Percentiles rank a stretch among this genome's conserved stretches.
These are phyloP conservation scores for Lactarius hatsudake DNA, from an alignment of 768 basidiomycete genomes.

Conservation along the genomic window DNA sequence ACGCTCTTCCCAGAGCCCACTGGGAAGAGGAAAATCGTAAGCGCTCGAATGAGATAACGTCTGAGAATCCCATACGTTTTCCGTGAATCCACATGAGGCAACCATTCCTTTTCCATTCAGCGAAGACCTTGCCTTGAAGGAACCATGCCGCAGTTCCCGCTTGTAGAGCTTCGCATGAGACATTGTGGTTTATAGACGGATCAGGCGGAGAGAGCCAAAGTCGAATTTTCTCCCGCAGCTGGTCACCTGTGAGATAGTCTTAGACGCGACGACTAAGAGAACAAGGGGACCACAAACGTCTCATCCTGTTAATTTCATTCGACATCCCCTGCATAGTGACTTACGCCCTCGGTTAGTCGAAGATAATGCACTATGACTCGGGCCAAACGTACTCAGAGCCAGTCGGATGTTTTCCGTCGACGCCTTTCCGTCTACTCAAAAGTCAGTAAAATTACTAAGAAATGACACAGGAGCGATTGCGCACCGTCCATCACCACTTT, in stretches of 20 bases:
- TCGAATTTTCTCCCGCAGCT: background rate
- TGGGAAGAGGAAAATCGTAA: background rate
- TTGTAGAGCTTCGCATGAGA: background rate
- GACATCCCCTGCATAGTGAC: slow-evolving; percentile 9
- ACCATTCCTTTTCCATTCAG: slow-evolving; percentile 4
- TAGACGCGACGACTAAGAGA: background rate
- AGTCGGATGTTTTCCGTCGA: background rate
- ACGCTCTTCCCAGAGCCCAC: slow-evolving; percentile 17
- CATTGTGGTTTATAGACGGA: background rate
- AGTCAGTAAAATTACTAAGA: background rate
- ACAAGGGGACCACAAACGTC: background rate
- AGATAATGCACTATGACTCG: background rate
- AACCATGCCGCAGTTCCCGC: slow-evolving; percentile 6
- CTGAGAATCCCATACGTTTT: slow-evolving; percentile 2
- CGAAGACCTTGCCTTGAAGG: background rate
- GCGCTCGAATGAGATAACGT: background rate
- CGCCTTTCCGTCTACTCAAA: background rate
- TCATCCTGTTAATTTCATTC: slow-evolving; percentile 2
- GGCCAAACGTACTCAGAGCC: background rate
- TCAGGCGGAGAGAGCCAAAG: background rate
- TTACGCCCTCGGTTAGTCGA: background rate
- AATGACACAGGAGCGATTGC: background rate
- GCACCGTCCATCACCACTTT: slow-evolving; percentile 14
- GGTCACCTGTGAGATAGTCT: background rate
- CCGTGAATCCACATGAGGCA: slow-evolving; percentile 18